Percentiles rank a stretch among this genome's conserved stretches.
Evolutionary conservation across 805 yeast species (phyloP).

Genomic region (Grigorovia yakushimaensis): DNA sequence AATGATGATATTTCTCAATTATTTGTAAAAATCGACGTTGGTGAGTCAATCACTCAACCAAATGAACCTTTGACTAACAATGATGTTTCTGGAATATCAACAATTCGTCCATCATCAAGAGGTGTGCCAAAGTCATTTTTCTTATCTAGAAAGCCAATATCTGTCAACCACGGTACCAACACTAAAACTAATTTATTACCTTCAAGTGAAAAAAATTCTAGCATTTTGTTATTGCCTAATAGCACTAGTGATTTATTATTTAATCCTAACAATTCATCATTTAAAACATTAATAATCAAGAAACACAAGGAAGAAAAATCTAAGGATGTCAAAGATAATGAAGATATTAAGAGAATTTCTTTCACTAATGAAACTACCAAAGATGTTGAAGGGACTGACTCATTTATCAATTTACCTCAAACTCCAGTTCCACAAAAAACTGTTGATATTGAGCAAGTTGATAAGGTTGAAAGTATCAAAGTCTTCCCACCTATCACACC

Average conservation of each 20-base stretch:
- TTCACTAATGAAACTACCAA: slow-evolving; percentile 1
- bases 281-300: slow-evolving; percentile 21
- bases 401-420: not conserved
- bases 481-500: slow-evolving; percentile 3
- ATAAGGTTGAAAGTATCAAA: not conserved
- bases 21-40: slow-evolving; percentile 35
- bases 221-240: slow-evolving; percentile 18
- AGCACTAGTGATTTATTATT: slow-evolving; percentile 17
- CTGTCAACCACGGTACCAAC: not conserved
- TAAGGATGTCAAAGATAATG: not conserved
- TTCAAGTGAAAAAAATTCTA: not conserved
- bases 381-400: not conserved
- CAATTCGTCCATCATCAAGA: slow-evolving; percentile 49
- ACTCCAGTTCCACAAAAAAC: not conserved
- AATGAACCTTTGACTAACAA: slow-evolving; percentile 41
- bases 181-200: not conserved
- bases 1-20: slow-evolving; percentile 46
- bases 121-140: slow-evolving; percentile 56
- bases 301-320: slow-evolving; percentile 11
- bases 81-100: slow-evolving; percentile 40
- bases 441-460: not conserved
- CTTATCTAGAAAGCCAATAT: slow-evolving; percentile 9
- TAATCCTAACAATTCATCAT: slow-evolving; percentile 23
- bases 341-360: slow-evolving; percentile 6
- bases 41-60: slow-evolving; percentile 31